Conservation (phyloP, 495 filamentous ascomycete species). For the Aspergillus ostianus region DNA sequence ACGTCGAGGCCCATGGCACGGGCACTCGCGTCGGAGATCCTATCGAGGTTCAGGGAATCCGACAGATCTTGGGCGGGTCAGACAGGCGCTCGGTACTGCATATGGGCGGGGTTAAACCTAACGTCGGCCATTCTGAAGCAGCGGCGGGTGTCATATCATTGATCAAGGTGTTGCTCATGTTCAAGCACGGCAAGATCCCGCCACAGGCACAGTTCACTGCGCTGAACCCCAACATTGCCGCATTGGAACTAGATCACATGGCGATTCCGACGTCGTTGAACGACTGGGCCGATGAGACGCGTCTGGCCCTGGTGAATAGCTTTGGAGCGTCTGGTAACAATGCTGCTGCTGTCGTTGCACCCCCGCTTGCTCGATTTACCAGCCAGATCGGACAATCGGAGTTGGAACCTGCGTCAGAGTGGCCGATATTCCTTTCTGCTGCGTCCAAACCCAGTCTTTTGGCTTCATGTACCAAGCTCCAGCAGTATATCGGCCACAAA, state of each 20-base stretch:
- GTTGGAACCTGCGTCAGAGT: not conserved
- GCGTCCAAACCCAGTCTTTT: not conserved
- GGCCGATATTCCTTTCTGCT: conserved; percentile 11
- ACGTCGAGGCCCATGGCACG: conserved; percentile 25
- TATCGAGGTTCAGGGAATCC: conserved; percentile 31
- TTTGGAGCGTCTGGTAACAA: not conserved
- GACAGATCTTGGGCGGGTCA: conserved; percentile 29
- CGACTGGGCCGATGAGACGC: not conserved
- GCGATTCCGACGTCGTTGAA: not conserved
- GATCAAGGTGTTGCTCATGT: conserved; percentile 46
- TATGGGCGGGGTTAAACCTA: conserved; percentile 43
- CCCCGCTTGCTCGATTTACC: conserved; percentile 34
- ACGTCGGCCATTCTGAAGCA: conserved; percentile 47
- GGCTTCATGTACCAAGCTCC: not conserved
- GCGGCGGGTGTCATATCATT: conserved; percentile 43
- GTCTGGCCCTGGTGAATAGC: not conserved
- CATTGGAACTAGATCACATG: not conserved
- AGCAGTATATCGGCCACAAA: not conserved
- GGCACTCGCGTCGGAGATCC: conserved; percentile 45
- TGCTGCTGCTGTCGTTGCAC: conserved; percentile 5
- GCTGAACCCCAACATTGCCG: conserved; percentile 31
- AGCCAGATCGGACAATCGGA: conserved; percentile 21
- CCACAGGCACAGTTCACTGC: conserved; percentile 30
- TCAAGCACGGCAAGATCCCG: conserved; percentile 28
- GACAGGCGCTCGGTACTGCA: conserved; percentile 9